phyloP scores from a whole-genome alignment of 257 asterid genomes.

The Solanum chmielewskii region DNA sequence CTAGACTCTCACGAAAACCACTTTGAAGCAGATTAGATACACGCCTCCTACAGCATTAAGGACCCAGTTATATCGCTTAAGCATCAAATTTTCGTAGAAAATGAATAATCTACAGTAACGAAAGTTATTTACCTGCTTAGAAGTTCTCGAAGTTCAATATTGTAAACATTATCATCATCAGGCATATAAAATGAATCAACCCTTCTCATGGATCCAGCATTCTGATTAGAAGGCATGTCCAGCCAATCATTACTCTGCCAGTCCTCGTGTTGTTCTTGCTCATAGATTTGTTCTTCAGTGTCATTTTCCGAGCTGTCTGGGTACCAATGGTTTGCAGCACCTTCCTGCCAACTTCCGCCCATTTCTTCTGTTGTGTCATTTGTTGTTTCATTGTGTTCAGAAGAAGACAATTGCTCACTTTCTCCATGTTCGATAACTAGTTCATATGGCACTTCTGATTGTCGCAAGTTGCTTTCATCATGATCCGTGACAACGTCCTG shows the following conservation, averaged over 20 bases:
- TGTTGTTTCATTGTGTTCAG: conserved; percentile 12
- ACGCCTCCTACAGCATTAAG: conserved; percentile 45
- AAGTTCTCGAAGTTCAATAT: conserved; percentile 68
- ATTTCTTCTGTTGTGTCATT: conserved; percentile 14
- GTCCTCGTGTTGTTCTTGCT: conserved; percentile 36
- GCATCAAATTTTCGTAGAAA: neutral
- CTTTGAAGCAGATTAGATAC: conserved; percentile 80
- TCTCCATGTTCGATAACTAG: conserved; percentile 22
- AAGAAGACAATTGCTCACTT: conserved; percentile 4
- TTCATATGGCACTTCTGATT: neutral
- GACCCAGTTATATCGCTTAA: neutral
- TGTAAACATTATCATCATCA: conserved; percentile 45
- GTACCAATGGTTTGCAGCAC: conserved; percentile 18
- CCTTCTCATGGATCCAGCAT: conserved; percentile 27
- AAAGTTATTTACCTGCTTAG: conserved; percentile 45
- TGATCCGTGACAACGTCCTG: neutral
- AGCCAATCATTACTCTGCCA: conserved; percentile 53
- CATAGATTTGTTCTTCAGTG: conserved; percentile 24
- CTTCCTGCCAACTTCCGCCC: conserved; percentile 24
- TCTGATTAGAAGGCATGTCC: conserved; percentile 48
- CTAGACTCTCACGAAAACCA: conserved; percentile 62
- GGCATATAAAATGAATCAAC: conserved; percentile 24
- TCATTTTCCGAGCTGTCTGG: conserved; percentile 21
- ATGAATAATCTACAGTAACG: neutral
- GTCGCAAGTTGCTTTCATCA: neutral